Evolutionary conservation across 208 protist genomes (phyloP).

Genomic region (Leishmania gerbilli): DNA sequence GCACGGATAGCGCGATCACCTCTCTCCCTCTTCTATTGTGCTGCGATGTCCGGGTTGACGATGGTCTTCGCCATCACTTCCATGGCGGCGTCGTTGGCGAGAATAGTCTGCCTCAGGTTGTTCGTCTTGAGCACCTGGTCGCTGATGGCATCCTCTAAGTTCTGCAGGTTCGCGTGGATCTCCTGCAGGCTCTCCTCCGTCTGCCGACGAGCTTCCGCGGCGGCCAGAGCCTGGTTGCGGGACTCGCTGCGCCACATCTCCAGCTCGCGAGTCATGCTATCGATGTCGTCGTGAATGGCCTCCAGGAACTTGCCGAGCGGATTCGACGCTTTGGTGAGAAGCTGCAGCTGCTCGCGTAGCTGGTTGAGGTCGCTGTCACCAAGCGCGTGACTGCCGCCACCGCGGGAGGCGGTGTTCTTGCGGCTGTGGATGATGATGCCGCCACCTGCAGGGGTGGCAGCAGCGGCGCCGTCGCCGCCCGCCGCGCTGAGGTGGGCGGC

Average conservation of each 20-base stretch:
- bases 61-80: constrained; percentile 85
- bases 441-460: constrained; percentile 30
- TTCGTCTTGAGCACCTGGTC: constrained; percentile 90
- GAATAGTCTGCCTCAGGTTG: constrained; percentile 72
- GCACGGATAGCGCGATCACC: too few species aligned
- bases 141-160: constrained; percentile 84
- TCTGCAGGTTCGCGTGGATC: constrained; percentile 79
- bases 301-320: constrained; percentile 87
- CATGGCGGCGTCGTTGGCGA: constrained; percentile 82
- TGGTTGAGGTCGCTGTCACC: constrained; percentile 76
- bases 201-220: constrained; percentile 74
- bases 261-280: constrained; percentile 87
- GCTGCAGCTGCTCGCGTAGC: constrained; percentile 87
- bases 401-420: constrained; percentile 34
- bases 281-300: constrained; percentile 88
- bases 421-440: constrained; percentile 79
- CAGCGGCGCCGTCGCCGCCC: constrained; percentile 22
- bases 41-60: constrained; percentile 67
- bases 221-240: constrained; percentile 77
- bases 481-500: constrained; percentile 22
- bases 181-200: constrained; percentile 86
- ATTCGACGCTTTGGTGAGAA: constrained; percentile 90
- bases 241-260: constrained; percentile 91
- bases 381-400: constrained; percentile 39
- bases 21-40: constrained; percentile 12